Base-by-base conservation (phyloP, 768 basidiomycete species). In the Suillus brevipes region DNA sequence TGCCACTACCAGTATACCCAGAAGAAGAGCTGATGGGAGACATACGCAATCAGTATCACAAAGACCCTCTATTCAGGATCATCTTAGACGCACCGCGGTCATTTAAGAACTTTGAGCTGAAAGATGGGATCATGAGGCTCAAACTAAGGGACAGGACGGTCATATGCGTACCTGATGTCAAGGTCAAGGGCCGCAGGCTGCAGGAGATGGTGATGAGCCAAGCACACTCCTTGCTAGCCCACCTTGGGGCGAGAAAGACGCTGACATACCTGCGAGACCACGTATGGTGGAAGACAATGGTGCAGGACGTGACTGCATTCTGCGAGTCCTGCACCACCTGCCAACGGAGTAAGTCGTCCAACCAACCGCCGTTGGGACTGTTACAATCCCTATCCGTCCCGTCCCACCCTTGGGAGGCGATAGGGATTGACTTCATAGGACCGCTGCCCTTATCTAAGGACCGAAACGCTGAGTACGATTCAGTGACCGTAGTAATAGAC, bases 161-260 rank as follows among this genome's bases (percentile, higher is more conserved):
- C 0, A 64, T 77, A 2, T 77, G 74, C 61, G 72, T 80, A 0
- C 79, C 78, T 2, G 16, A 20, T 42, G 53, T 20, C 4, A 53
- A 31, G 1, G 20, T 65, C 1, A 61, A 67, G 1, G 67, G 67
- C 5, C 31, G 72, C 8, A 68, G 65, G 18, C 65, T 72, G 5
- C 57, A 75, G 0, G 80, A 81, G 61, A 70, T 78, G 0, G 42
- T 81, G 0, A 78, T 81, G 0, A 65, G 66, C 0, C 75, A 80
- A 40, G 79, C 77, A 1, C 80, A 81, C 49, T 79, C 78, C 0
- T 16, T 81, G 0, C 60, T 81, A 1, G 80, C 80, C 2, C 80
- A 81, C 61, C 60, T 81, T 1, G 78, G 80, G 0, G 28, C 66
- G 0, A 38, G n/a, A 8, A 81, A 79, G 63, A 81, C 80, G 0